Evolutionary conservation across 179 eudicot species (phyloP), one percentile per base, ranked within the genome.

Genomic region (Spergularia azorica): DNA sequence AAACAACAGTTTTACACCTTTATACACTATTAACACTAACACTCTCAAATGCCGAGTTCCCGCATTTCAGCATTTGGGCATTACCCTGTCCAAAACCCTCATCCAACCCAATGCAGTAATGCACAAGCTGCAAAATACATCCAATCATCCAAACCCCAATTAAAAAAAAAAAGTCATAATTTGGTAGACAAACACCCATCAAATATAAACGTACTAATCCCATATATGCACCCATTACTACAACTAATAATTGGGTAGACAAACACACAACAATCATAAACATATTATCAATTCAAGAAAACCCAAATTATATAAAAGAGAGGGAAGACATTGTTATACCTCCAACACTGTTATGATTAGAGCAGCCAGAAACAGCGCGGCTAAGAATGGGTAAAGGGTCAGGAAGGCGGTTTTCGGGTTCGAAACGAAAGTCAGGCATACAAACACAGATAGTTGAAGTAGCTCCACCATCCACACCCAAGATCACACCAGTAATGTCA

Each of bases 291-390:
- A 66, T 41, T 54, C 15, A 20, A 4, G 32, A 26, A 26, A 63
- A 62, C 3, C 36, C 15, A 32, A 61, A 51, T 74, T 32, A n/a
- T 5, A 13, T 58, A 59, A 61, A 5, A 12, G 38, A 21, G 60
- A 10, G 41, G 9, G 5, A 48, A 14, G 67, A 67, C 1, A 3
- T 0, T 8, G 9, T 43, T 43, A 16, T 74, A 92, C 97, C 97
- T 79, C 97, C 97, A 59, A 92, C 90, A 66, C 97, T 92, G 76
- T 92, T 92, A 86, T 87, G 88, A 73, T 92, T 92, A 66, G 97
- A 91, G 82, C 91, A 92, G 1, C 97, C 97, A 63, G 88, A 86
- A 50, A 80, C 83, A 20, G 97, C 87, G 13, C 97, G 96, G 74
- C 86, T 81, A 62, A 89, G 84, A 67, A 92, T 32, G 14, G 94